phyloP scores from a whole-genome alignment of 1,284 basidiomycete genomes.

The Kalmanozyma brasiliensis region DNA sequence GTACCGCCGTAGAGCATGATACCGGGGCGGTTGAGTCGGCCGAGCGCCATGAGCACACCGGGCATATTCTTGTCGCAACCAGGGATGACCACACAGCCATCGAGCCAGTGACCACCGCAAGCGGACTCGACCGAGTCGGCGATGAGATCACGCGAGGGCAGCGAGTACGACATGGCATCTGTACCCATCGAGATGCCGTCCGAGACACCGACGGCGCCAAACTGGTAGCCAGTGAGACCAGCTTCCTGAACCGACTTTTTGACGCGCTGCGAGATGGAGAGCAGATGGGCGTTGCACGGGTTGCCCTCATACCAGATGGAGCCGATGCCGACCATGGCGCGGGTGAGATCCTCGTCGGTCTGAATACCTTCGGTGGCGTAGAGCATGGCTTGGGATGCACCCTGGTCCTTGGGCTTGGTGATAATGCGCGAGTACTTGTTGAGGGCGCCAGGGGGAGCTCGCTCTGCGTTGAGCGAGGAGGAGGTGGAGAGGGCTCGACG shows the following conservation, averaged over 20 bases:
- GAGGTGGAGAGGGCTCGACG: slow-evolving; percentile 37
- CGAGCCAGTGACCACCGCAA: slow-evolving; percentile 67
- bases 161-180: slow-evolving; percentile 66
- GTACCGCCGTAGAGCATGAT: slow-evolving; percentile 68
- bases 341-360: slow-evolving; percentile 61
- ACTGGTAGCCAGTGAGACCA: slow-evolving; percentile 67
- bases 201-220: slow-evolving; percentile 66
- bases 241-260: slow-evolving; percentile 59
- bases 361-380: slow-evolving; percentile 66
- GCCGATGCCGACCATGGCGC: slow-evolving; percentile 66
- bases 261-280: slow-evolving; percentile 61
- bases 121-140: slow-evolving; percentile 66
- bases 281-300: slow-evolving; percentile 67
- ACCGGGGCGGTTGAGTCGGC: slow-evolving; percentile 65
- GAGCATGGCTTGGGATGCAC: slow-evolving; percentile 67
- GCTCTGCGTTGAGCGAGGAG: slow-evolving; percentile 15
- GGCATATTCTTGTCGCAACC: slow-evolving; percentile 69
- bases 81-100: slow-evolving; percentile 64
- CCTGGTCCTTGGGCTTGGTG: slow-evolving; percentile 67
- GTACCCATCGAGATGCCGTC: slow-evolving; percentile 68
- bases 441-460: slow-evolving; percentile 59
- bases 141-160: slow-evolving; percentile 65
- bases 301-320: slow-evolving; percentile 67
- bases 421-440: slow-evolving; percentile 64
- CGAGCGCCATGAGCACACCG: slow-evolving; percentile 67